Conservation (phyloP, 2,329 filamentous ascomycete species). For the Xylaria sp. region DNA sequence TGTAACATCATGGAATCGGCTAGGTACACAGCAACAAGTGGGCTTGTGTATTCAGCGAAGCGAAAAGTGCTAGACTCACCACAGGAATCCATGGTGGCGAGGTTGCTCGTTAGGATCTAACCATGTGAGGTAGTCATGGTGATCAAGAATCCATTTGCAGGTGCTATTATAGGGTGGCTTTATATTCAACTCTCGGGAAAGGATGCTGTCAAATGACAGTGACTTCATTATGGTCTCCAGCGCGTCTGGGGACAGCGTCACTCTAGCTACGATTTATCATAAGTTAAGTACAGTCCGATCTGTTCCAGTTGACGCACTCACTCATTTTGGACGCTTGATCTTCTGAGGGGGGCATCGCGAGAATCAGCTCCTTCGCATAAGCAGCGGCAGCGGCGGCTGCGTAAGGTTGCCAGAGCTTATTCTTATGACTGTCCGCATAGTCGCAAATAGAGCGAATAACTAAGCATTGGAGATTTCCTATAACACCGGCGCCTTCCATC, state of each 20-base stretch:
- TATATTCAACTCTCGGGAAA: constrained; percentile 24
- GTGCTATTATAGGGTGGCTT: constrained; percentile 27
- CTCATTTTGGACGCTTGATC: background rate
- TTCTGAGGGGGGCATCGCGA: background rate
- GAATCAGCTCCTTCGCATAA: background rate
- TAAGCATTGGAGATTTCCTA: constrained; percentile 16
- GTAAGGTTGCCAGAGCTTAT: constrained; percentile 17
- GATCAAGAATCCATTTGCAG: constrained; percentile 35
- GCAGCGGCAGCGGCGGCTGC: constrained; percentile 12
- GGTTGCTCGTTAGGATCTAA: constrained; percentile 31
- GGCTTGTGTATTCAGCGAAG: too few relatives aligned
- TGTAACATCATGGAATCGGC: background rate
- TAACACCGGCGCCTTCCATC: constrained; percentile 22
- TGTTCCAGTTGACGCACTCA: background rate
- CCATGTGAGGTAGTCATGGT: constrained; percentile 42
- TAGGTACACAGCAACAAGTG: too few relatives aligned
- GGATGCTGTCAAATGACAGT: constrained; percentile 29
- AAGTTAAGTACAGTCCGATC: background rate
- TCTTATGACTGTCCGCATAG: constrained; percentile 24
- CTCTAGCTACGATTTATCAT: background rate
- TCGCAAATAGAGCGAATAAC: constrained; percentile 20
- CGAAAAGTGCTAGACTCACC: background rate
- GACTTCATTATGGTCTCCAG: constrained; percentile 4
- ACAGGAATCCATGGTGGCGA: constrained; percentile 42
- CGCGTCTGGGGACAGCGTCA: background rate